Base-by-base conservation (phyloP, 768 basidiomycete genomes). In the Amylocystis lapponica region DNA sequence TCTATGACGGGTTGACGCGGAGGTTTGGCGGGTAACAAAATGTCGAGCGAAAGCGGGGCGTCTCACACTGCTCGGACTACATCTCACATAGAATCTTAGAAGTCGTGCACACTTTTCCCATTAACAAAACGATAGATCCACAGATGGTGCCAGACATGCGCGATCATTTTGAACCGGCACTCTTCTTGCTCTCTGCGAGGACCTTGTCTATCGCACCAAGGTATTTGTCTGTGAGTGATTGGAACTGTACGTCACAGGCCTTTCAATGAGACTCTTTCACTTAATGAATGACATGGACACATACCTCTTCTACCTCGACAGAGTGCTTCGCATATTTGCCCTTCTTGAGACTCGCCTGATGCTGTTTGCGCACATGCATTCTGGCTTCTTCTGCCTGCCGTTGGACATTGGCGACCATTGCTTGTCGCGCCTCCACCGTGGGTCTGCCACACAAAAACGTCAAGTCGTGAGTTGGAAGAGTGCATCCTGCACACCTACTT, bases 1-100 rank as follows among this genome's bases (percentile, higher is more conserved):
- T 97, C 39, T 97, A 93, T 54, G 90, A 95, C 57, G 84, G 80
- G 25, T 66, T 95, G 53, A 74, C 65, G 50, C 67, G 63, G 44
- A 60, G 63, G 26, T 81, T 83, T 65, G 70, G 76, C 25, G 68
- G 58, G 46, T 46, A 38, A 26, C 43, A 30, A 38, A 10, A 41
- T 27, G 34, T 8, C 8, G 9, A 36, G 9, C 9, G 9, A 10
- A 17, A 10, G 27, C 9, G 9, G 27, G 27, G 9, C 9, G 27
- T n/a, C 9, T 30, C 9, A 30, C n/a, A 30, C 9, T 9, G 9
- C 27, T 30, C 9, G n/a, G 9, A 30, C 9, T 9, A 30, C n/a
- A n/a, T 30, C 27, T n/a, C 9, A n/a, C n/a, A n/a, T 9, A 30
- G 9, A n/a, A 30, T n/a, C 9, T n/a, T n/a, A n/a, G 27, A 30